Evolutionary conservation across 2,329 filamentous ascomycete genomes (phyloP).

Genomic region (Diaporthe batatas): DNA sequence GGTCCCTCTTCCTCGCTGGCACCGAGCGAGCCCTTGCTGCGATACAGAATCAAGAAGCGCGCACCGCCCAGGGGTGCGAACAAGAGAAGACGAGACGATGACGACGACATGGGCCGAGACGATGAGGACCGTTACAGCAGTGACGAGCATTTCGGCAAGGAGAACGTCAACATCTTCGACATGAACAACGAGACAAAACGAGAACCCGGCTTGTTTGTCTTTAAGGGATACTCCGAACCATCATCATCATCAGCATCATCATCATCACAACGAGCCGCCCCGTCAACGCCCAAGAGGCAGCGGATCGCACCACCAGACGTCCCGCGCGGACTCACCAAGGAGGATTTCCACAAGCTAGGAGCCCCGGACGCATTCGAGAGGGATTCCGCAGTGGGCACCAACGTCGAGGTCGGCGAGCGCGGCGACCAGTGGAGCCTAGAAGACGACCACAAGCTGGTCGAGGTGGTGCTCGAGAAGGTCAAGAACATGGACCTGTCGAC

Average conservation of each 20-base stretch:
- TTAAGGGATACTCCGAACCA: slow-evolving; percentile 35
- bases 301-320: slow-evolving; percentile 72
- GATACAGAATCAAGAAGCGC: slow-evolving; percentile 64
- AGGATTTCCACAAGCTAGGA: slow-evolving; percentile 67
- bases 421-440: slow-evolving; percentile 70
- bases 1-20: slow-evolving; percentile 43
- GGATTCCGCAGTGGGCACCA: slow-evolving; percentile 48
- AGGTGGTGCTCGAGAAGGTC: slow-evolving; percentile 76
- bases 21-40: slow-evolving; percentile 46
- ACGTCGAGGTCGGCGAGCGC: slow-evolving; percentile 60
- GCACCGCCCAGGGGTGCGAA: slow-evolving; percentile 61
- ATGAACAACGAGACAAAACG: slow-evolving; percentile 23
- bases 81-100: slow-evolving; percentile 64
- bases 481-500: slow-evolving; percentile 65
- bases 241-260: slow-evolving; percentile 42
- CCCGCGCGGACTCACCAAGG: slow-evolving; percentile 69
- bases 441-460: slow-evolving; percentile 75
- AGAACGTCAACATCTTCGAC: slow-evolving; percentile 44
- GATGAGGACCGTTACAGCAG: slow-evolving; percentile 48
- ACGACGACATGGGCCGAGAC: slow-evolving; percentile 61
- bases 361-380: slow-evolving; percentile 4
- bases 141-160: slow-evolving; percentile 45
- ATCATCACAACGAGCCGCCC: slow-evolving; percentile 45
- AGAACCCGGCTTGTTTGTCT: slow-evolving; percentile 29
- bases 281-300: slow-evolving; percentile 71